These are phyloP conservation scores for Avena atlantica DNA, from an alignment of 176 grass and related monocot genomes.

Conservation along the genomic window DNA sequence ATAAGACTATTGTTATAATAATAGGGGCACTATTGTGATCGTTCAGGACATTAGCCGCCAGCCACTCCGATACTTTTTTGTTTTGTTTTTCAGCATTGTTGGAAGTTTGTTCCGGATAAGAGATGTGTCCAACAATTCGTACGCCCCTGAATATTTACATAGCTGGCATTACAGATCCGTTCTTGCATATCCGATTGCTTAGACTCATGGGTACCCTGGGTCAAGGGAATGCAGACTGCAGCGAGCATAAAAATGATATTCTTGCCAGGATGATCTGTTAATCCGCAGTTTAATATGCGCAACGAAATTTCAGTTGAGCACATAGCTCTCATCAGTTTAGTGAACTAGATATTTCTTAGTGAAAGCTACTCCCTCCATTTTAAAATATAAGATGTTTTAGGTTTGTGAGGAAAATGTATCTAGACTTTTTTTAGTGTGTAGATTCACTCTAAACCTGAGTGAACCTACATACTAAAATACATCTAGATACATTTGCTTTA, in stretches of 20 bases:
- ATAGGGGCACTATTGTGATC: too few relatives aligned
- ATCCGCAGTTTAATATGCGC: constrained; percentile 37
- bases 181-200: constrained; percentile 93
- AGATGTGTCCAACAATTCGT: constrained; percentile 96
- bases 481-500: too few relatives aligned
- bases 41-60: too few relatives aligned
- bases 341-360: background rate
- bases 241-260: constrained; percentile 96
- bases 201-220: constrained; percentile 74
- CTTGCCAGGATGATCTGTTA: constrained; percentile 84
- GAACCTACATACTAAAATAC: too few relatives aligned
- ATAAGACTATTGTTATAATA: too few relatives aligned
- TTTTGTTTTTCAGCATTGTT: constrained; percentile 63
- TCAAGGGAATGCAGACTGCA: constrained; percentile 84
- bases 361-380: too few relatives aligned
- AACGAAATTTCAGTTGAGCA: background rate
- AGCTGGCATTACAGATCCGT: constrained; percentile 91
- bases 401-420: too few relatives aligned
- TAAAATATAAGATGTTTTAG: too few relatives aligned
- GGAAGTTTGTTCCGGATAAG: constrained; percentile 85
- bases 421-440: too few relatives aligned
- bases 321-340: constrained; percentile 24
- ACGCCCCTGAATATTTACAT: constrained; percentile 97
- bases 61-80: too few relatives aligned
- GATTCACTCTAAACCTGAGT: too few relatives aligned